Evolutionary conservation across 306 rosid genomes (phyloP).

Genomic region (Castanea mollissima): DNA sequence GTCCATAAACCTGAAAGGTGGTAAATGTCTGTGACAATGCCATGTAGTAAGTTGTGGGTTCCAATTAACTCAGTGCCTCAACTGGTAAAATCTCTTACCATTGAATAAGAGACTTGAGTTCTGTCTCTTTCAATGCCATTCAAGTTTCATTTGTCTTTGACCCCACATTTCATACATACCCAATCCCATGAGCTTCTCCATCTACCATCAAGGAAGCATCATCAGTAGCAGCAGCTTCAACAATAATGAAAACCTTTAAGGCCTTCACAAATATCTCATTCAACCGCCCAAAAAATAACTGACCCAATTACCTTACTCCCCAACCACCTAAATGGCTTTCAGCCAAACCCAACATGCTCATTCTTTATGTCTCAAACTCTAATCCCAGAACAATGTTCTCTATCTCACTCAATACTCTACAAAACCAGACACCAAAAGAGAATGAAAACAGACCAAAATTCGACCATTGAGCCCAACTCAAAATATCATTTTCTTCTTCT

Average conservation of each 20-base stretch:
- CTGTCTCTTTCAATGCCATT: slow-evolving; percentile 22
- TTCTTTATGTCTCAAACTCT: slow-evolving; percentile 17
- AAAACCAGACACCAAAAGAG: slow-evolving; percentile 53
- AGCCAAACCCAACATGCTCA: slow-evolving; percentile 30
- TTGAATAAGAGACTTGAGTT: too few species aligned
- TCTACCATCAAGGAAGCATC: slow-evolving; percentile 45
- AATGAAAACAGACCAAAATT: slow-evolving; percentile 34
- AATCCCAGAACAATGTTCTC: slow-evolving; percentile 27
- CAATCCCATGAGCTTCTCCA: slow-evolving; percentile 1
- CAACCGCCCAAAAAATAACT: slow-evolving; percentile 26
- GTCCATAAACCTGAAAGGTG: too few species aligned
- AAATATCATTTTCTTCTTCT: slow-evolving; percentile 26
- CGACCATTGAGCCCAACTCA: slow-evolving; percentile 31
- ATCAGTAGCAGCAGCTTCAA: slow-evolving; percentile 40
- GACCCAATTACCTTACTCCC: slow-evolving; percentile 31
- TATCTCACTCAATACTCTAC: slow-evolving; percentile 54
- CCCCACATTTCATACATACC: slow-evolving; percentile 1
- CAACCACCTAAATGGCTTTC: slow-evolving; percentile 26
- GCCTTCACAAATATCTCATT: slow-evolving; percentile 19
- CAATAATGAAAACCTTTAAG: slow-evolving; percentile 33
- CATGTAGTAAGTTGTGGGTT: too few species aligned
- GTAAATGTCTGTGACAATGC: too few species aligned
- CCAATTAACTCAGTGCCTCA: too few species aligned
- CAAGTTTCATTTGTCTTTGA: slow-evolving; percentile 10
- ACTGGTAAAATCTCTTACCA: too few species aligned